These are phyloP conservation scores for Cornus kousa DNA, from an alignment of 148 eudicot species.

Conservation along the genomic window DNA sequence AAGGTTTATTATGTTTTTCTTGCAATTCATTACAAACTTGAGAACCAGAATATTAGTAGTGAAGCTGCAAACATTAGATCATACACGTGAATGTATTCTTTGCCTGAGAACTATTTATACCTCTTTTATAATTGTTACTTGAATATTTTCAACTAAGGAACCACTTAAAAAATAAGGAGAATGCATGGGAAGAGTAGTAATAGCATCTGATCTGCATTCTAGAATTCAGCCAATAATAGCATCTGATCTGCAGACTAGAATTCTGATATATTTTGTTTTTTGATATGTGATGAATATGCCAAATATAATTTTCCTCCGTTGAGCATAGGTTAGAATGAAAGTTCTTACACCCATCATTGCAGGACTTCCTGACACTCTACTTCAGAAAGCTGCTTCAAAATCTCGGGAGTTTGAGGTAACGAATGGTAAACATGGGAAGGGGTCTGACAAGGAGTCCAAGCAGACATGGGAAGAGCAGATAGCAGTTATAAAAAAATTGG, in stretches of 20 bases:
- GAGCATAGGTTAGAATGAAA: not conserved
- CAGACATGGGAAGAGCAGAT: not conserved
- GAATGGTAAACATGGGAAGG: slow-evolving; percentile 45
- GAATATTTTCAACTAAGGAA: no score
- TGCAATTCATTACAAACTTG: not conserved
- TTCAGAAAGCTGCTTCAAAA: slow-evolving; percentile 67
- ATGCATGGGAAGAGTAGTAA: not conserved
- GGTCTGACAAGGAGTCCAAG: not conserved
- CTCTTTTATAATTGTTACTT: no score
- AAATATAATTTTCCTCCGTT: not conserved
- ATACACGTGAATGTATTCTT: not conserved
- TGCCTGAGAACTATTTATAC: no score
- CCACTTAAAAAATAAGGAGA: not conserved
- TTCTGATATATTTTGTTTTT: no score
- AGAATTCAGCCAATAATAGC: not conserved
- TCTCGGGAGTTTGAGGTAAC: slow-evolving; percentile 79
- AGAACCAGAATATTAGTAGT: not conserved
- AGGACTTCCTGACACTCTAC: slow-evolving; percentile 86
- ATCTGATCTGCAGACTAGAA: not conserved
- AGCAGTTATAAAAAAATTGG: not conserved
- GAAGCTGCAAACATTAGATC: not conserved
- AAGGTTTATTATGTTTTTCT: slow-evolving; percentile 5
- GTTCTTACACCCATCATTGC: slow-evolving; percentile 21
- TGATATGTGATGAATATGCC: not conserved
- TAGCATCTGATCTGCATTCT: not conserved